Evolutionary conservation across 2,329 filamentous ascomycete genomes (phyloP), one percentile per base, ranked within the genome.

Genomic region (Uncinocarpus reesii): DNA sequence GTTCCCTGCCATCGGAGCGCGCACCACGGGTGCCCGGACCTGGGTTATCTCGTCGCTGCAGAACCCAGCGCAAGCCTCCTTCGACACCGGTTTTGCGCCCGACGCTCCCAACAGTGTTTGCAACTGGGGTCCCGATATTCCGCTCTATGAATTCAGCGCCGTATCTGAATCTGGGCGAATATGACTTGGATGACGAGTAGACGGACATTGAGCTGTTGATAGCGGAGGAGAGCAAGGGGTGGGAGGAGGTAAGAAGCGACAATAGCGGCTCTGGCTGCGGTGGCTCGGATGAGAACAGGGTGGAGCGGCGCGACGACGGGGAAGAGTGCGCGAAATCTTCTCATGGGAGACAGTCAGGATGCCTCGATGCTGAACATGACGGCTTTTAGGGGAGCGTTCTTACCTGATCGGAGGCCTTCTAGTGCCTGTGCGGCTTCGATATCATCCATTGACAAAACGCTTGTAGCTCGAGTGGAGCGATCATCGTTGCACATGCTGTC

Each of bases 91-190:
- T 95, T 26, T 82, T 81, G 24, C 86, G 79, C 24, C 87, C 84
- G 4, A 95, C 85, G 0, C 80, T 84, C 11, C 86, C 85, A 24
- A 95, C 85, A 0, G 86, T 92, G 60, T 86, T 92, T 45, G 86
- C 86, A 45, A 95, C 80, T 1, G 87, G 88, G 1, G 84, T 73
- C 10, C 77, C 86, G 44, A 95, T 79, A 56, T 86, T 90, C 40
- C 86, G 83, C 65, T 96, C 90, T 16, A 95, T 81, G 58, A 93
- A 87, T 63, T 95, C 87, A 42, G 86, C 90, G 52, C 88, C 80
- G n/a, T 85, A 84, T 64, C 86, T 88, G 62, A 95, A 86, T 1
- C 84, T 78, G 0, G 90, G 88, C 1, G 87, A 93, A 59, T 90
- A 93, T 56, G 89, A 86, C 66, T 96, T 95, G 8, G 86, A 88